Evolutionary conservation across 108 stramenopile genomes (phyloP).

Genomic region (Phaeodactylum tricornutum): DNA sequence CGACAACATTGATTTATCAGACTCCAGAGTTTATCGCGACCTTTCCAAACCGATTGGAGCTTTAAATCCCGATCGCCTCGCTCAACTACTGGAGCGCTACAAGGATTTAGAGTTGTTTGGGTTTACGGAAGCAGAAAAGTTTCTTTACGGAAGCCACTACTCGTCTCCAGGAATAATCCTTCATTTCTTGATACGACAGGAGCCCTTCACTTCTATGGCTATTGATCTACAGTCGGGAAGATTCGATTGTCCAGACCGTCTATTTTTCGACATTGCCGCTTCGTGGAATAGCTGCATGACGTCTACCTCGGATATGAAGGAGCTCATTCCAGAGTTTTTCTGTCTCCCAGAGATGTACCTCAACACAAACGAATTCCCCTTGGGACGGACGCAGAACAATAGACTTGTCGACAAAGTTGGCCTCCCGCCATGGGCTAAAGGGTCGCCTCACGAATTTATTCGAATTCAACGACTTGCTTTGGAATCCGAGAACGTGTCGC

Average conservation of each 20-base stretch:
- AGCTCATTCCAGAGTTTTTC: constrained; percentile 92
- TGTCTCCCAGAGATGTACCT: constrained; percentile 80
- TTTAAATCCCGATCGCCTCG: constrained; percentile 61
- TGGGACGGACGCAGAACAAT: constrained; percentile 80
- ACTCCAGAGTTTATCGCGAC: constrained; percentile 80
- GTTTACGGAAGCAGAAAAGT: constrained; percentile 66
- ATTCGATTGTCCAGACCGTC: constrained; percentile 93
- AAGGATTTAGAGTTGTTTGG: constrained; percentile 59
- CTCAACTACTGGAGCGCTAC: constrained; percentile 60
- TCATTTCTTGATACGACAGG: constrained; percentile 54
- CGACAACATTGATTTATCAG: constrained; percentile 62
- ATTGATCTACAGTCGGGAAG: constrained; percentile 87
- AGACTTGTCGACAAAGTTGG: constrained; percentile 69
- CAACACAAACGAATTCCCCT: constrained; percentile 78
- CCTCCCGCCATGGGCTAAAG: constrained; percentile 95
- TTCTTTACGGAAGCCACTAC: constrained; percentile 94
- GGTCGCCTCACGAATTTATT: constrained; percentile 86
- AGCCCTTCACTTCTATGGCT: constrained; percentile 88
- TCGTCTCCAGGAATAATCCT: constrained; percentile 90
- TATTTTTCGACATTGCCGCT: constrained; percentile 71
- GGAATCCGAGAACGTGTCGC: constrained; percentile 89
- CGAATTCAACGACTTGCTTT: constrained; percentile 86
- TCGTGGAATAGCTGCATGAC: constrained; percentile 70
- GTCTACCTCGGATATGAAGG: constrained; percentile 84
- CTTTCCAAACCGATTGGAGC: constrained; percentile 92